These are phyloP conservation scores for Albugo candida DNA, from an alignment of 352 stramenopile genomes.

Conservation along the genomic window DNA sequence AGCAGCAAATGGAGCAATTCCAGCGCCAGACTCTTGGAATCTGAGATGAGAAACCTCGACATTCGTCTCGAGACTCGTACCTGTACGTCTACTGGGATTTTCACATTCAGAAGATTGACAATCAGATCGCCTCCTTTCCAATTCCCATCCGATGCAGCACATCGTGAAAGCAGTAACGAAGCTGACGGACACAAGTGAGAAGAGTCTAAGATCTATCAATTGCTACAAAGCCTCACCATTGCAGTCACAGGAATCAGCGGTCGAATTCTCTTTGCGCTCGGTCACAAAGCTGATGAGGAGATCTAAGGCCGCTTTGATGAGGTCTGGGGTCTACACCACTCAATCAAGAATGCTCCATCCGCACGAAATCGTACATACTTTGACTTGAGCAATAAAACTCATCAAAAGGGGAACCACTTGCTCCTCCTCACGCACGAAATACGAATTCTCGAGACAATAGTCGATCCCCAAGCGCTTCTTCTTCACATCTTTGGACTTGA, in stretches of 20 bases:
- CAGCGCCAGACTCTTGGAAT: no score
- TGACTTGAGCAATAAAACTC: constrained; percentile 22
- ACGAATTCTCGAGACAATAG: constrained; percentile 27
- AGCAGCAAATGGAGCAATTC: no score
- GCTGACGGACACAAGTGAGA: constrained; percentile 8
- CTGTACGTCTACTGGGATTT: constrained; percentile 13
- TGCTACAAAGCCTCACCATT: no score
- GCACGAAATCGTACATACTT: constrained; percentile 13
- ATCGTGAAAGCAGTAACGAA: constrained; percentile 21
- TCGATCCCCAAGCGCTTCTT: constrained; percentile 40
- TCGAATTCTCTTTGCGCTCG: no score
- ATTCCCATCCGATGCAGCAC: constrained; percentile 5
- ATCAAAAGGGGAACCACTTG: constrained; percentile 33
- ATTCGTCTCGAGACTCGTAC: neutral
- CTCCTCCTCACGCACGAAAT: constrained; percentile 28
- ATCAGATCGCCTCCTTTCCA: constrained; percentile 36
- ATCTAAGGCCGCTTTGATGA: constrained; percentile 3
- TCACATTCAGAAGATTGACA: constrained; percentile 12
- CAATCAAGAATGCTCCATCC: neutral
- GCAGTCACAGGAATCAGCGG: no score
- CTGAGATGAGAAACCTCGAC: no score
- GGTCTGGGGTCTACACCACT: constrained; percentile 6
- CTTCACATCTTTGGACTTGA: constrained; percentile 40
- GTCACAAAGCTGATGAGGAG: no score
- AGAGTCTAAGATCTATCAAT: neutral